These are phyloP conservation scores for Pythium rishiriense DNA, from an alignment of 352 stramenopile species.

Conservation along the genomic window DNA sequence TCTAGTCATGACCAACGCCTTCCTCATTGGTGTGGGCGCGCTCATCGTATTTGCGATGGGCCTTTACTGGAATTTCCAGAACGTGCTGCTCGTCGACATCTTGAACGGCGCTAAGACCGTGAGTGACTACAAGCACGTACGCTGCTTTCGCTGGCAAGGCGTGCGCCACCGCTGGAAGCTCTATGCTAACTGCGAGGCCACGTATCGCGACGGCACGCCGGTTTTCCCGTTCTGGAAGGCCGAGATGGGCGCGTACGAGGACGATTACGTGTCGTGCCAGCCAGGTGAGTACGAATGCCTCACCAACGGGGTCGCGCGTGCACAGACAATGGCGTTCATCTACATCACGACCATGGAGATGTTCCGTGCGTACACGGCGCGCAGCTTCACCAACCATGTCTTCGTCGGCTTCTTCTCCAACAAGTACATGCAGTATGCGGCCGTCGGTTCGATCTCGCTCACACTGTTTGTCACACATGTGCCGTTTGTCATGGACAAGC, in stretches of 20 bases:
- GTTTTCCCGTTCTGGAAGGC: conserved; percentile 52
- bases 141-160: conserved; percentile 57
- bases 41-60: conserved; percentile 54
- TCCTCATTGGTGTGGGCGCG: conserved; percentile 46
- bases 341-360: conserved; percentile 71
- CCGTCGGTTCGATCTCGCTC: conserved; percentile 49
- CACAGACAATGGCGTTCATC: conserved; percentile 79
- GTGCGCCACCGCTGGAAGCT: conserved; percentile 39
- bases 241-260: conserved; percentile 34
- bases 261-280: conserved; percentile 47
- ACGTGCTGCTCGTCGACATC: conserved; percentile 55
- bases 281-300: conserved; percentile 62
- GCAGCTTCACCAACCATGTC: conserved; percentile 65
- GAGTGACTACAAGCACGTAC: conserved; percentile 56
- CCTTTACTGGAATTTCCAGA: conserved; percentile 74
- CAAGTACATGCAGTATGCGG: conserved; percentile 62
- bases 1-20: conserved; percentile 56
- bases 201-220: conserved; percentile 41
- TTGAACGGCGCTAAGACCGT: conserved; percentile 26
- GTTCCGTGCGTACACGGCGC: conserved; percentile 72
- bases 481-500: conserved; percentile 54
- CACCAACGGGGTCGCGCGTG: conserved; percentile 49
- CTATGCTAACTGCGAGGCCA: conserved; percentile 56
- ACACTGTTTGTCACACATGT: conserved; percentile 57
- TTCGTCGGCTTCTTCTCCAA: conserved; percentile 66